These are phyloP conservation scores for Trifolium pratense DNA, from an alignment of 306 rosid genomes.

Conservation along the genomic window DNA sequence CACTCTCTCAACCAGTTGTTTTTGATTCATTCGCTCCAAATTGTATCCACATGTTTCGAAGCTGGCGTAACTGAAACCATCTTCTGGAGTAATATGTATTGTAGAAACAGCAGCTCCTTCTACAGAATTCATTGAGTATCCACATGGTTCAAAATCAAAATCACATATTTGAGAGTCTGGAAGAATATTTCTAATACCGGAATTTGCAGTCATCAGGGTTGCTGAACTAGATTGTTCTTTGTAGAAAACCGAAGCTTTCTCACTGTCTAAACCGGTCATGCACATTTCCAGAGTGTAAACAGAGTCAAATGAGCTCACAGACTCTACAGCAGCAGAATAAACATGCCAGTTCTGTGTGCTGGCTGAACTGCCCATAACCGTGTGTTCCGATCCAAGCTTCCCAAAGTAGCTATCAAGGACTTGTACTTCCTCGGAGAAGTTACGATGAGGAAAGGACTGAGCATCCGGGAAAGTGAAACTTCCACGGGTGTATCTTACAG, in stretches of 20 bases:
- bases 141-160: conserved; percentile 72
- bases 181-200: conserved; percentile 71
- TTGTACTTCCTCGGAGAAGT: conserved; percentile 61
- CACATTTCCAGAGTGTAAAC: conserved; percentile 71
- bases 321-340: conserved; percentile 58
- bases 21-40: conserved; percentile 43
- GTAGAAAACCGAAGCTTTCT: conserved; percentile 59
- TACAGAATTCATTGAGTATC: conserved; percentile 71
- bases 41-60: conserved; percentile 68
- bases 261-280: conserved; percentile 67
- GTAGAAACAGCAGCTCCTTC: conserved; percentile 69
- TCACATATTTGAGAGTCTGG: conserved; percentile 67
- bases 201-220: conserved; percentile 54
- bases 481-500: conserved; percentile 72
- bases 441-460: conserved; percentile 65
- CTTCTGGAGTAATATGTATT: conserved; percentile 66
- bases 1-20: conserved; percentile 51
- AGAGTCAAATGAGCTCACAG: conserved; percentile 31
- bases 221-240: conserved; percentile 51
- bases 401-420: conserved; percentile 58
- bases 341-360: conserved; percentile 66
- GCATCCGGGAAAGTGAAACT: conserved; percentile 73
- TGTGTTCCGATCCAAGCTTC: conserved; percentile 58
- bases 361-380: conserved; percentile 50
- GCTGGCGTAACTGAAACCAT: conserved; percentile 73